Percentiles rank a stretch among this genome's conserved stretches.
Evolutionary conservation across 1,284 basidiomycete genomes (phyloP).

Genomic region (Cystobasidiaceae sp.): DNA sequence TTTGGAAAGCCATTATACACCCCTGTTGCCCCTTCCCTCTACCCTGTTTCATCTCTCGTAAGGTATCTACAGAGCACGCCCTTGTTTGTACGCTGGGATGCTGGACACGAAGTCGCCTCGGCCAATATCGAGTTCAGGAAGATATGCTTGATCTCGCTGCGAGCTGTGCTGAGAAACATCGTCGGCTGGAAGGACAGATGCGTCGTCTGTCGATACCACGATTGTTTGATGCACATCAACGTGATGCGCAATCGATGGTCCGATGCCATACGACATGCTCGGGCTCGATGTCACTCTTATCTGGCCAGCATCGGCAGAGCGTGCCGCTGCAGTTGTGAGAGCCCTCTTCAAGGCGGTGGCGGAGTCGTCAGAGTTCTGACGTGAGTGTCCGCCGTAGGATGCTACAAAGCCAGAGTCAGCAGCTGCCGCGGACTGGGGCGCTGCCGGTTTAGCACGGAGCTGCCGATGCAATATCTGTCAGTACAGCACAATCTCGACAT

Average conservation of each 20-base stretch:
- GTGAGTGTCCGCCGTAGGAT: not conserved
- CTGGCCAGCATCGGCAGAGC: not conserved
- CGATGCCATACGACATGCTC: not conserved
- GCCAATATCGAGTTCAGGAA: too few relatives aligned
- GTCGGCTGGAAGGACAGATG: not conserved
- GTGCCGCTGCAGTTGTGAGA: not conserved
- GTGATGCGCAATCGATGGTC: constrained; percentile 24
- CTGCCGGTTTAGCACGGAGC: too few relatives aligned
- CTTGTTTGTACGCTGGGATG: too few relatives aligned
- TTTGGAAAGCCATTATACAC: too few relatives aligned
- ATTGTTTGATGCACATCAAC: constrained; percentile 8
- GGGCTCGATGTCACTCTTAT: not conserved
- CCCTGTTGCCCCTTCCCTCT: too few relatives aligned
- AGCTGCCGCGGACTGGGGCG: not conserved
- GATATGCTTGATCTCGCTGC: too few relatives aligned
- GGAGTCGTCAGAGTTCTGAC: constrained; percentile 4
- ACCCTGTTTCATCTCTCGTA: too few relatives aligned
- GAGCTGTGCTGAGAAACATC: too few relatives aligned
- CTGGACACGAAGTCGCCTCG: too few relatives aligned
- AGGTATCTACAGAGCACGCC: too few relatives aligned
- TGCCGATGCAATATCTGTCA: not conserved
- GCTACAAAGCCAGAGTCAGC: not conserved
- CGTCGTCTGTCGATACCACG: not conserved
- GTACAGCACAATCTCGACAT: too few relatives aligned
- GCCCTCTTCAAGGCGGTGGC: not conserved